Base-by-base conservation (phyloP, 2,329 filamentous ascomycete genomes). In the Onygenales sp. region DNA sequence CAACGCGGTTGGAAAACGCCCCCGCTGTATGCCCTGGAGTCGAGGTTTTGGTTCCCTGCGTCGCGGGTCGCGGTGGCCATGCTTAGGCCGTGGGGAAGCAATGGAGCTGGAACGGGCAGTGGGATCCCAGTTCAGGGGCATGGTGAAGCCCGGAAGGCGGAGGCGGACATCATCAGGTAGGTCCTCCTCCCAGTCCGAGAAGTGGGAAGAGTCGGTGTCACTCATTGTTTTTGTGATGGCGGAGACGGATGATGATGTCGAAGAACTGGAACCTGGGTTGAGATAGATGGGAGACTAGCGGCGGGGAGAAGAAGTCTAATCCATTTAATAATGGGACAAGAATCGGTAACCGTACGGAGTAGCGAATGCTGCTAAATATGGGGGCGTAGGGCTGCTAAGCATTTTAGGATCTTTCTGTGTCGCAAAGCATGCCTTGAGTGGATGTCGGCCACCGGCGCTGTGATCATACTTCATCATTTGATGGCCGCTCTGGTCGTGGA, bases 131-230 rank as follows among this genome's bases (percentile, higher is more conserved):
- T 38, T 51, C 14, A 51, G 41, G 13, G 50, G 50, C 6, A 51
- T 39, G 7, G 50, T 43, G n/a, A 51, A 51, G 14, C 50, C 50
- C n/a, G 50, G 50, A 38, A 51, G 50, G 14, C 32, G 41, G 27
- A 51, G 44, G 33, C 31, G 31, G n/a, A 39, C 45, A 48, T 48
- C 39, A 11, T 48, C 45, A 27, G 45, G 45, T 32, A 48, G 45
- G 35, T 48, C 45, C 21, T 48, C 45, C 33, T 38, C 35, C 45
- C 45, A 48, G 35, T 48, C 45, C 9, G 35, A 48, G 7, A 39
- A 9, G 33, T 48, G 45, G 39, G 45, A 39, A 48, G 45, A 48
- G 9, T 13, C 45, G 17, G 35, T 13, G 5, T 48, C 45, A 17
- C 45, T 48, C 45, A 48, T 47, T 47, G 33, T 35, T 35, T 38